Evolutionary conservation across 2,329 filamentous ascomycete genomes (phyloP).

Genomic region (Massarina eburnea): DNA sequence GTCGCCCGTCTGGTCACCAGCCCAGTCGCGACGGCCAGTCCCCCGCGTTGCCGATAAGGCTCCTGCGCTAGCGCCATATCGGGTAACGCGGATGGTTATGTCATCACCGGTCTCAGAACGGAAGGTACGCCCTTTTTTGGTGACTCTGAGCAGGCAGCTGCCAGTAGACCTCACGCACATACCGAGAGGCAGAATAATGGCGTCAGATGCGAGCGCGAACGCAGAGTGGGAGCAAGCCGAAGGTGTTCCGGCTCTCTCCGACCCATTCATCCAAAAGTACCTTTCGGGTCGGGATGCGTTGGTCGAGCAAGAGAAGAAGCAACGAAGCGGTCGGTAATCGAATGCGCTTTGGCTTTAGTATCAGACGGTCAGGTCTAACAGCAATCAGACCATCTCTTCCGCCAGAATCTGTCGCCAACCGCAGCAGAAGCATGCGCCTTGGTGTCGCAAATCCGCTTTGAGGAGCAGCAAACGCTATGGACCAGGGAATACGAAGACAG

Average conservation of each 20-base stretch:
- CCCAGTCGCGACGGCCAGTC: neutral
- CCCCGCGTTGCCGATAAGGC: conserved; percentile 2
- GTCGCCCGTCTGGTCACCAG: conserved; percentile 11
- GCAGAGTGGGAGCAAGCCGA: conserved; percentile 46
- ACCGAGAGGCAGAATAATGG: too few species aligned
- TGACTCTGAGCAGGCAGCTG: neutral
- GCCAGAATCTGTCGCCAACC: conserved; percentile 74
- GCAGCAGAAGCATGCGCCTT: conserved; percentile 77
- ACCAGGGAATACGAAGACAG: conserved; percentile 71
- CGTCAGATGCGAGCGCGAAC: conserved; percentile 19
- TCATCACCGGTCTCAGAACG: neutral
- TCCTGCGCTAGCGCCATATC: conserved; percentile 1
- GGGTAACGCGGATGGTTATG: neutral
- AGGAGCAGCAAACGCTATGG: conserved; percentile 78
- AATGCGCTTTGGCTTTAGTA: neutral
- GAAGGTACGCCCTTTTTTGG: neutral
- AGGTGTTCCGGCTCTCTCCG: conserved; percentile 51
- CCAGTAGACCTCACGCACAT: neutral
- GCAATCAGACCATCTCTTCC: conserved; percentile 66
- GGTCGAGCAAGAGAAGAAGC: conserved; percentile 77
- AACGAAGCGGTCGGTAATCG: conserved; percentile 69
- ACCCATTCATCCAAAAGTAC: conserved; percentile 83
- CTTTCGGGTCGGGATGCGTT: conserved; percentile 73
- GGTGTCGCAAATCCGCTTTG: conserved; percentile 74
- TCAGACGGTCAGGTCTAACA: conserved; percentile 25